phyloP scores from a whole-genome alignment of 2,329 filamentous ascomycete species.

The Scedosporium apiospermum region DNA sequence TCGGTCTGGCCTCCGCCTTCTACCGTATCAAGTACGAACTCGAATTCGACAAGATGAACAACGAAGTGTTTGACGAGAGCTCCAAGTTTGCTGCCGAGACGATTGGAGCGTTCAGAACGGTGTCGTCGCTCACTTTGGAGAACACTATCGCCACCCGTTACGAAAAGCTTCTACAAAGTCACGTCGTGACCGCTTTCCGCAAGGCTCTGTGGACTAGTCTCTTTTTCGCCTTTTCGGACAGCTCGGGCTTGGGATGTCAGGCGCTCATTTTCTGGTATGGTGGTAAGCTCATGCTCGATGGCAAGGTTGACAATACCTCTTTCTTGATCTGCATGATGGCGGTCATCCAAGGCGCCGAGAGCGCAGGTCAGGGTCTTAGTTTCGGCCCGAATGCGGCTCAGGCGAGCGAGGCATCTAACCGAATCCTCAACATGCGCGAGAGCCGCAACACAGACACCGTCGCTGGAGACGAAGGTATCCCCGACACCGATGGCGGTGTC shows the following conservation, averaged over 20 bases:
- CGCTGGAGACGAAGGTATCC: constrained; percentile 24
- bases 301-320: constrained; percentile 34
- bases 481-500: constrained; percentile 38
- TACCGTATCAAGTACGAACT: constrained; percentile 48
- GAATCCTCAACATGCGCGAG: constrained; percentile 44
- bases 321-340: constrained; percentile 56
- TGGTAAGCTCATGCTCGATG: constrained; percentile 43
- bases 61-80: constrained; percentile 58
- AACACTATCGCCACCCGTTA: constrained; percentile 55
- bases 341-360: constrained; percentile 57
- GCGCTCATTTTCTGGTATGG: constrained; percentile 61
- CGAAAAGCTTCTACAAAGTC: constrained; percentile 43
- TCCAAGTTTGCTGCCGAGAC: constrained; percentile 68
- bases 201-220: constrained; percentile 54
- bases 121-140: constrained; percentile 61
- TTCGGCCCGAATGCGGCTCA: constrained; percentile 57
- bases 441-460: constrained; percentile 25
- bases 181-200: constrained; percentile 49
- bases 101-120: constrained; percentile 65
- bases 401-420: constrained; percentile 47
- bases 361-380: constrained; percentile 56
- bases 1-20: constrained; percentile 37
- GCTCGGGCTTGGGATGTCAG: constrained; percentile 51
- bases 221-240: constrained; percentile 62
- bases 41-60: constrained; percentile 61